These are phyloP conservation scores for Tricholoma matsutake DNA, from an alignment of 768 basidiomycete species.

Conservation along the genomic window DNA sequence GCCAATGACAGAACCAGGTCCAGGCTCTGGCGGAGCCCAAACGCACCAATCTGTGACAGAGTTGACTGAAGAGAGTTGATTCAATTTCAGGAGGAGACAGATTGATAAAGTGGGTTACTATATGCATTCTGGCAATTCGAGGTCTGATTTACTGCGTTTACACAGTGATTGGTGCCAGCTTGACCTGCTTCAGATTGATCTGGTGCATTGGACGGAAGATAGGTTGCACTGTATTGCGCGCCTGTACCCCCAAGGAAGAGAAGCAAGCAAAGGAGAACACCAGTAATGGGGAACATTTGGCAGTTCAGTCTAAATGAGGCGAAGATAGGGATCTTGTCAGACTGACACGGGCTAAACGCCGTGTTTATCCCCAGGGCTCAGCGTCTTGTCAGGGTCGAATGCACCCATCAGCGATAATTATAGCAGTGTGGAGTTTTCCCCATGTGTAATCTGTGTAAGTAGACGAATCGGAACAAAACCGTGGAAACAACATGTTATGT, in stretches of 20 bases:
- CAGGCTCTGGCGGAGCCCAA: conserved; percentile 45
- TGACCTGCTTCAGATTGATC: conserved; percentile 54
- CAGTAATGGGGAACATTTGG: not conserved
- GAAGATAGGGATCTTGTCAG: not conserved
- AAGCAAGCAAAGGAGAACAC: not conserved
- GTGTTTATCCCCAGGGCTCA: too few species aligned
- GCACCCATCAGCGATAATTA: too few species aligned
- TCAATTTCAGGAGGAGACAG: conserved; percentile 20
- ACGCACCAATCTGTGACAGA: conserved; percentile 50
- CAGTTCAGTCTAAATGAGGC: not conserved
- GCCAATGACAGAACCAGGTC: conserved; percentile 50
- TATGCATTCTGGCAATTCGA: conserved; percentile 63
- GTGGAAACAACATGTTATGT: too few species aligned
- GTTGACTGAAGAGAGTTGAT: conserved; percentile 40
- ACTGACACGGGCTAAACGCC: not conserved
- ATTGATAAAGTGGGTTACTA: conserved; percentile 39
- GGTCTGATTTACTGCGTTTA: conserved; percentile 54
- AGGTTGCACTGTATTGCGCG: conserved; percentile 42
- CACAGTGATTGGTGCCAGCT: conserved; percentile 34
- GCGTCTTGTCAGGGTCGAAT: too few species aligned
- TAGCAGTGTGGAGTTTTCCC: too few species aligned
- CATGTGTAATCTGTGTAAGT: too few species aligned
- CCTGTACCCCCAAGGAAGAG: not conserved
- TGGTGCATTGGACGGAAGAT: conserved; percentile 35
- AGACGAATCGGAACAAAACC: too few species aligned